These are phyloP conservation scores for Lophiostoma macrostomum DNA, from an alignment of 495 filamentous ascomycete genomes.

Conservation along the genomic window DNA sequence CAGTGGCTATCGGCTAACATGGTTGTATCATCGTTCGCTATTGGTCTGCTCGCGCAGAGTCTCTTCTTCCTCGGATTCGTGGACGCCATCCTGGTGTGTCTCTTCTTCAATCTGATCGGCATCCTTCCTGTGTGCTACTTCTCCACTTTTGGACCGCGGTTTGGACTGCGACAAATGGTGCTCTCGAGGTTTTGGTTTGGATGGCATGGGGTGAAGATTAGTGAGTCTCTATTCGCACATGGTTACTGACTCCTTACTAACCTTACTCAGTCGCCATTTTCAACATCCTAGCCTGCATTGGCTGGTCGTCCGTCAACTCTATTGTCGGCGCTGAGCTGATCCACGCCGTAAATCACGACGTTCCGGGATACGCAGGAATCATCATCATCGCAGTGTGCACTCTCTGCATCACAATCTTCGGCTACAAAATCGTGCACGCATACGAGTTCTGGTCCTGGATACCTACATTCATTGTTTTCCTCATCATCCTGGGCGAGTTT, in stretches of 20 bases:
- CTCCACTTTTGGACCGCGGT: constrained; percentile 71
- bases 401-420: constrained; percentile 62
- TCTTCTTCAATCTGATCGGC: constrained; percentile 78
- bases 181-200: constrained; percentile 72
- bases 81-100: constrained; percentile 69
- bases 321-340: constrained; percentile 83
- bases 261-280: constrained; percentile 59
- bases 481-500: constrained; percentile 71
- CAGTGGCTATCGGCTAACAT: constrained; percentile 85
- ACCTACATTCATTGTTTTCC: constrained; percentile 72
- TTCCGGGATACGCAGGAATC: constrained; percentile 57
- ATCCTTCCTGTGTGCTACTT: constrained; percentile 75
- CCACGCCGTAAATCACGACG: constrained; percentile 63
- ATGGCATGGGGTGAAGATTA: constrained; percentile 31
- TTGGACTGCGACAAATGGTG: constrained; percentile 80
- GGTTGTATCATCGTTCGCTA: constrained; percentile 78
- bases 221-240: constrained; percentile 4
- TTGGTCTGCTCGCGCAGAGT: constrained; percentile 68
- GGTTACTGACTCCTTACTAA: neutral
- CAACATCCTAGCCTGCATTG: constrained; percentile 73
- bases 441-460: constrained; percentile 82
- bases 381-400: constrained; percentile 72
- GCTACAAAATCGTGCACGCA: constrained; percentile 72
- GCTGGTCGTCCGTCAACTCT: constrained; percentile 49
- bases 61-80: constrained; percentile 70